A percentile compares a stretch with the other conserved stretches of the same genome.
Conservation (phyloP, 192 early-diverging fungal species). For the Coemansia sp. region DNA sequence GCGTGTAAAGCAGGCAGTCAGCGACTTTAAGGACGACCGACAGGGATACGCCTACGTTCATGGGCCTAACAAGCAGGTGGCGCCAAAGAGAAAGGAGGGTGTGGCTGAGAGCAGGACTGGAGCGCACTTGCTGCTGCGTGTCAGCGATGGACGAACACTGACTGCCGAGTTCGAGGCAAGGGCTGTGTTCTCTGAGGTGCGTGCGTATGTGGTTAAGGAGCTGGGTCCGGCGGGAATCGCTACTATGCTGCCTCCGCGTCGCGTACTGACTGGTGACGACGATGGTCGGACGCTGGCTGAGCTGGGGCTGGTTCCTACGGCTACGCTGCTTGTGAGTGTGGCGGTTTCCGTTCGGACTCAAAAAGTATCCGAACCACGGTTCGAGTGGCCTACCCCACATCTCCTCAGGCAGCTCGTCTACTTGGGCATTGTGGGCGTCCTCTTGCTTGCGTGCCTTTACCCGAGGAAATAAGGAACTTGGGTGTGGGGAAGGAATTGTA, state of each 20-base stretch:
- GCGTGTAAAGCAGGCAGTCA: background rate
- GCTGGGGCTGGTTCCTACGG: slow-evolving; percentile 34
- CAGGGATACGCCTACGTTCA: background rate
- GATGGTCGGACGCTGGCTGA: slow-evolving; percentile 16
- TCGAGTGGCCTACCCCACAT: background rate
- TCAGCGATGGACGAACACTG: slow-evolving; percentile 25
- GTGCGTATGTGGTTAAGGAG: slow-evolving; percentile 3
- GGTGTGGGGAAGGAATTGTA: background rate
- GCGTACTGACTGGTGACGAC: background rate
- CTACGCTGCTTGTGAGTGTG: slow-evolving; percentile 28
- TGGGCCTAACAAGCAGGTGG: background rate
- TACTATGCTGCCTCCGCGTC: slow-evolving; percentile 6
- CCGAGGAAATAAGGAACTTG: background rate
- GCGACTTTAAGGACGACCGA: background rate
- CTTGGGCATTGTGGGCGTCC: background rate
- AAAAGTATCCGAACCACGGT: background rate
- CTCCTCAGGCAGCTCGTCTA: background rate
- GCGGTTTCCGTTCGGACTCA: background rate
- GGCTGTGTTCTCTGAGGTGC: slow-evolving; percentile 20
- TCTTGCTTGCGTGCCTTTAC: slow-evolving; percentile 5
- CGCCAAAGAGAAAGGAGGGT: background rate
- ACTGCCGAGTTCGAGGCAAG: slow-evolving; percentile 4
- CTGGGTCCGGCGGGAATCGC: slow-evolving; percentile 12
- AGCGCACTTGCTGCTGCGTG: slow-evolving; percentile 21
- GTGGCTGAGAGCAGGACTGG: background rate